Conservation (phyloP, 164 flowering plant genomes). For the Houttuynia cordata region DNA sequence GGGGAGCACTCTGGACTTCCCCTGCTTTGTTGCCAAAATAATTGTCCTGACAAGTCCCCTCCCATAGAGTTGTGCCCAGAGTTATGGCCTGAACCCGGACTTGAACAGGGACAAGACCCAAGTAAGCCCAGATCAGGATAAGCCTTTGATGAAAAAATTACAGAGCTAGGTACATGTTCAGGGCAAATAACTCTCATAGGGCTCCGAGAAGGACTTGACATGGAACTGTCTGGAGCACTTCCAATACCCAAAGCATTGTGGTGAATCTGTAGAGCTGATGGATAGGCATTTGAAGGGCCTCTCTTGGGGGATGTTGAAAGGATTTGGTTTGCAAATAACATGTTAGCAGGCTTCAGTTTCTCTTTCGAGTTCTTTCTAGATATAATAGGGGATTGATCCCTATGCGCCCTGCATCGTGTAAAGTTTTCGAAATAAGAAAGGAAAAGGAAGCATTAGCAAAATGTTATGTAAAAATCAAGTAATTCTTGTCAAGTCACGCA, state of each 20-base stretch:
- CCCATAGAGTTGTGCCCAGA: constrained; percentile 51
- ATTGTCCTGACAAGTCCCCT: constrained; percentile 31
- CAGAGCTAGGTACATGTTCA: constrained; percentile 47
- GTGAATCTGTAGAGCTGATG: constrained; percentile 51
- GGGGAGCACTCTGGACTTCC: constrained; percentile 50
- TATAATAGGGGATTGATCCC: constrained; percentile 32
- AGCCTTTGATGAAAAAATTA: constrained; percentile 46
- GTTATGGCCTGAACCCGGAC: constrained; percentile 85
- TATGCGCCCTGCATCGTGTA: constrained; percentile 32
- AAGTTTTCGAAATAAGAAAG: too few relatives aligned
- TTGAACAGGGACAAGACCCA: constrained; percentile 89
- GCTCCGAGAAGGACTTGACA: constrained; percentile 95
- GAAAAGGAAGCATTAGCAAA: neutral
- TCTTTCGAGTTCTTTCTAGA: constrained; percentile 29
- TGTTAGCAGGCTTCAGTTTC: constrained; percentile 30
- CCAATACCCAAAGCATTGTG: constrained; percentile 40
- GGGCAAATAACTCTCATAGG: constrained; percentile 53
- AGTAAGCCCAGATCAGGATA: constrained; percentile 58
- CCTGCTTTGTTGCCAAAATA: constrained; percentile 38
- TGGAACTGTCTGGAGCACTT: constrained; percentile 88
- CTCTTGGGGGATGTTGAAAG: constrained; percentile 46
- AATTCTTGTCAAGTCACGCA: neutral
- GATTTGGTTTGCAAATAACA: constrained; percentile 22
- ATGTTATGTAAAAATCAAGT: neutral
- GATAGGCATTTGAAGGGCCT: constrained; percentile 28